Evolutionary conservation across 768 basidiomycete genomes (phyloP).

Genomic region (Leccinellum luteum): DNA sequence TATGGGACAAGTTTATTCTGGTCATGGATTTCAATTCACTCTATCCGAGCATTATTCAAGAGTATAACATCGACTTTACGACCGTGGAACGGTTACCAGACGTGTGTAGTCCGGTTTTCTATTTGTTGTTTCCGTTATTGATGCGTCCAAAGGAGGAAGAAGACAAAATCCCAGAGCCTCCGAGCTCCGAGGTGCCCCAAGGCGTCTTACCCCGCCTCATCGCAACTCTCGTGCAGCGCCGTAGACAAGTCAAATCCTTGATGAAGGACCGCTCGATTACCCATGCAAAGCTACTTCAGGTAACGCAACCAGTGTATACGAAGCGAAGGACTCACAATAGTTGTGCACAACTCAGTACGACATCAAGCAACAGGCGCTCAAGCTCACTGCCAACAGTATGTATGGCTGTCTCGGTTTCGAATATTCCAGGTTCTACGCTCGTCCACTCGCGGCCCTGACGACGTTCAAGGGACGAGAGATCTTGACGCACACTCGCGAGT

Average conservation of each 20-base stretch:
- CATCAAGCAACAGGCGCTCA: conserved; percentile 95
- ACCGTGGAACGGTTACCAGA: conserved; percentile 78
- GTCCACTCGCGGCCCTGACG: conserved; percentile 94
- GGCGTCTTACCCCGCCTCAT: conserved; percentile 97
- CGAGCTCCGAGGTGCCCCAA: conserved; percentile 62
- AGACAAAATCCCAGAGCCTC: conserved; percentile 89
- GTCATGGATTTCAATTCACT: conserved; percentile 99
- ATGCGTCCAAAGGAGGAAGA: conserved; percentile 49
- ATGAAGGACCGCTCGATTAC: conserved; percentile 87
- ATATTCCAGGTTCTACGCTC: conserved; percentile 93
- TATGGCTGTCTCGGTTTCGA: conserved; percentile 99
- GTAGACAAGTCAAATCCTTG: conserved; percentile 84
- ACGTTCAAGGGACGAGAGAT: conserved; percentile 99
- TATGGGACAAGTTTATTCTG: conserved; percentile 95
- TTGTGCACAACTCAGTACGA: conserved; percentile 61
- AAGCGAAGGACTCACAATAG: background rate
- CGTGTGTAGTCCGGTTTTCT: conserved; percentile 42
- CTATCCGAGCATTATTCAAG: conserved; percentile 98
- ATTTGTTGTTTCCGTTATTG: background rate
- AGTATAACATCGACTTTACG: conserved; percentile 99
- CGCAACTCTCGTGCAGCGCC: conserved; percentile 89
- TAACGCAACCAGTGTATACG: conserved; percentile 29
- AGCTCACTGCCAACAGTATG: conserved; percentile 99
- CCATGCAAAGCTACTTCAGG: conserved; percentile 80
- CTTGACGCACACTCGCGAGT: conserved; percentile 85